Evolutionary conservation across 1,284 basidiomycete genomes (phyloP).

Genomic region (Testicularia cyperi): DNA sequence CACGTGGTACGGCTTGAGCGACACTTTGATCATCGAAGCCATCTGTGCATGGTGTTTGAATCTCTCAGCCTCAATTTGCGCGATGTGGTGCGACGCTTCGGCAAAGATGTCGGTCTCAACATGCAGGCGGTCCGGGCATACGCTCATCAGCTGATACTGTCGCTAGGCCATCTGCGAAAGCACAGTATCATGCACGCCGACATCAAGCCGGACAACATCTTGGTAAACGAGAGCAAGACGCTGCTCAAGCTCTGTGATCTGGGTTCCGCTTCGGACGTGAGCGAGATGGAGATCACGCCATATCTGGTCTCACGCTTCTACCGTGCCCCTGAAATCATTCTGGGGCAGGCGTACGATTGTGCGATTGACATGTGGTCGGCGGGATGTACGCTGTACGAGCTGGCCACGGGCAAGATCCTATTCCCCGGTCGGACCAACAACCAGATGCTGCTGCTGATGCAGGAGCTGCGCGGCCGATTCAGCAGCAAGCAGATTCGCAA

Average conservation of each 20-base stretch:
- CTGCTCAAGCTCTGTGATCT: conserved; percentile 92
- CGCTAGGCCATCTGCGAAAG: conserved; percentile 81
- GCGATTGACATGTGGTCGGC: conserved; percentile 95
- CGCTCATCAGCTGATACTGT: conserved; percentile 90
- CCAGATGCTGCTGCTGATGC: conserved; percentile 79
- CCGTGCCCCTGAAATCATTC: conserved; percentile 96
- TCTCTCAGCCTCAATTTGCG: conserved; percentile 91
- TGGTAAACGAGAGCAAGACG: conserved; percentile 86
- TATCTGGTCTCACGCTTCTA: conserved; percentile 98
- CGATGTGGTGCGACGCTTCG: conserved; percentile 97
- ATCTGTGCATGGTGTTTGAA: conserved; percentile 95
- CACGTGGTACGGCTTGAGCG: conserved; percentile 87
- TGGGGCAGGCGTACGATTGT: conserved; percentile 91
- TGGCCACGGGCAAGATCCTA: conserved; percentile 97
- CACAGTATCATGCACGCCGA: conserved; percentile 95
- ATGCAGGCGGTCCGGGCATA: conserved; percentile 96
- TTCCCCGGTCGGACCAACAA: conserved; percentile 96
- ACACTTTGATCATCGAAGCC: conserved; percentile 94
- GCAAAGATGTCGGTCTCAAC: conserved; percentile 95
- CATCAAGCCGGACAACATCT: conserved; percentile 65
- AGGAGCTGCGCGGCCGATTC: conserved; percentile 90
- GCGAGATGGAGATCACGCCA: conserved; percentile 95
- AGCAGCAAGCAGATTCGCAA: conserved; percentile 92
- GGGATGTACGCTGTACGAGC: conserved; percentile 94
- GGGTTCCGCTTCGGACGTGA: conserved; percentile 88